A percentile compares a stretch with the other conserved stretches of the same genome.
phyloP scores from a whole-genome alignment of 2,329 filamentous ascomycete species.

The Pseudogymnoascus sp. region DNA sequence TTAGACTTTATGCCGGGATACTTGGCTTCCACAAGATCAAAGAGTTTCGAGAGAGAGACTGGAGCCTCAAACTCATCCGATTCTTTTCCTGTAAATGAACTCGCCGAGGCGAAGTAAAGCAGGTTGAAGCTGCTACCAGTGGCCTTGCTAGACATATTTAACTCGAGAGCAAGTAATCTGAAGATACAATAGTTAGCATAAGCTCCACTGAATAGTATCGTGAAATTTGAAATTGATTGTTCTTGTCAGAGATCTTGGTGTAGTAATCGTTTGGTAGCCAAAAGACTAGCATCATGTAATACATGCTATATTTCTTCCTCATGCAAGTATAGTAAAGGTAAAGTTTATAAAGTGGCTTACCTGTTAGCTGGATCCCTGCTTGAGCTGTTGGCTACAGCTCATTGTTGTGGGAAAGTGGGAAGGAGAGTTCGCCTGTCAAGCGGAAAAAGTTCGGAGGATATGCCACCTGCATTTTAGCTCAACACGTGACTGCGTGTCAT shows the following conservation, averaged over 20 bases:
- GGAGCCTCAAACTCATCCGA: constrained; percentile 61
- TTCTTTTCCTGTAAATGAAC: constrained; percentile 62
- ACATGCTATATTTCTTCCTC: constrained; percentile 37
- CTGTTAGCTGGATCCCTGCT: constrained; percentile 1
- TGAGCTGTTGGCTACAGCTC: constrained; percentile 5
- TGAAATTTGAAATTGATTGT: constrained; percentile 11
- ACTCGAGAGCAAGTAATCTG: constrained; percentile 10
- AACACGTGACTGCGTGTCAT: constrained; percentile 5
- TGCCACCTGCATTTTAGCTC: background rate
- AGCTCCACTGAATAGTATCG: background rate
- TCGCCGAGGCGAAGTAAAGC: constrained; percentile 74
- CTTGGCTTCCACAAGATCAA: constrained; percentile 57
- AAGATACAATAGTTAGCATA: constrained; percentile 14
- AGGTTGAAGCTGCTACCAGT: constrained; percentile 51
- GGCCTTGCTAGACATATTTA: constrained; percentile 8
- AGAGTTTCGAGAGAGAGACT: constrained; percentile 54
- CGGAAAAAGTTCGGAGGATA: constrained; percentile 3
- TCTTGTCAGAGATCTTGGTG: constrained; percentile 66
- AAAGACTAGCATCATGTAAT: constrained; percentile 35
- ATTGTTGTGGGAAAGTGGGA: constrained; percentile 7
- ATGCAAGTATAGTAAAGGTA: constrained; percentile 17
- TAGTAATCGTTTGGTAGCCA: constrained; percentile 48
- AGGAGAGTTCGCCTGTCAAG: background rate
- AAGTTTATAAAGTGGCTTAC: background rate
- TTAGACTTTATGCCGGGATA: constrained; percentile 63